Conservation (phyloP, 106 monocot species). For the Dendrobium officinale region DNA sequence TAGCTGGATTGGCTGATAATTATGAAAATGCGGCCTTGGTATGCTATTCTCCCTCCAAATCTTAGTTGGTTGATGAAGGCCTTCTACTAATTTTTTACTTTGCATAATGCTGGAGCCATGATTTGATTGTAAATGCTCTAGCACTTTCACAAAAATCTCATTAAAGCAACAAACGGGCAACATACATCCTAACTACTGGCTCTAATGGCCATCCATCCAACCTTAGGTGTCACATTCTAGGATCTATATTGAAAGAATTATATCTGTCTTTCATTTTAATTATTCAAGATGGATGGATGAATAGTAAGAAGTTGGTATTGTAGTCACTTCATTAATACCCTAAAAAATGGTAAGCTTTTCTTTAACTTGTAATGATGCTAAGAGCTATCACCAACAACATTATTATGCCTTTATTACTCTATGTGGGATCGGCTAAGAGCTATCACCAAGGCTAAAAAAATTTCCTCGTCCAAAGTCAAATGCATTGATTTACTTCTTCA, state of each 20-base stretch:
- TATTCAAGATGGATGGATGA: too few species aligned
- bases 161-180: background rate
- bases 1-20: conserved; percentile 53
- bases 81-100: too few species aligned
- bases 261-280: too few species aligned
- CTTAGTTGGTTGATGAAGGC: background rate
- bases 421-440: background rate
- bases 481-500: too few species aligned
- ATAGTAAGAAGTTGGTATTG: too few species aligned
- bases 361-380: background rate
- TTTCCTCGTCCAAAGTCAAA: background rate
- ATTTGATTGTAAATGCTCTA: background rate
- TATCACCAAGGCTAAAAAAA: background rate
- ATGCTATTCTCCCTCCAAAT: background rate
- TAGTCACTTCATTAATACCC: background rate
- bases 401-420: too few species aligned
- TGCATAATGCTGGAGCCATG: background rate
- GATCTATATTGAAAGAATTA: too few species aligned
- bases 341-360: background rate
- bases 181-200: background rate
- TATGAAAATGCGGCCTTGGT: conserved; percentile 86
- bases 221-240: too few species aligned
- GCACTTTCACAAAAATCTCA: background rate
- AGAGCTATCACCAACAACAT: background rate
- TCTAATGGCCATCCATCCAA: background rate